Base-by-base conservation (phyloP, 2,329 filamentous ascomycete species). In the Phialocephala sp. region DNA sequence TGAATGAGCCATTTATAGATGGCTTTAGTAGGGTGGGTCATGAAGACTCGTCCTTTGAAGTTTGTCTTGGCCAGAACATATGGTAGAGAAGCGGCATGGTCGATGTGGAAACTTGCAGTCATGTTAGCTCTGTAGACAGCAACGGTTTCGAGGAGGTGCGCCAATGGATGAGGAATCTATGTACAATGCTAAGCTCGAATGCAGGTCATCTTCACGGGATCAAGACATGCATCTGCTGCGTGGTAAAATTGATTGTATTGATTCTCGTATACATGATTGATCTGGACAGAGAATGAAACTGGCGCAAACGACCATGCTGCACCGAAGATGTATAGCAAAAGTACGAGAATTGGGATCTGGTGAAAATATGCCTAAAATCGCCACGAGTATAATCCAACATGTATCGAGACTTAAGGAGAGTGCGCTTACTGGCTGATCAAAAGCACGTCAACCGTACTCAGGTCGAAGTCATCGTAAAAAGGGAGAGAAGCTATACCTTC, bases 1-100 rank as follows among this genome's bases (percentile, higher is more conserved):
- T 97, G 93, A 69, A 98, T 97, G 60, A 98, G 88, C 94, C 95
- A 98, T 81, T 98, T 98, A 86, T 99, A 99, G 77, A 99, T 99
- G 73, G 95, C 95, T 79, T 99, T 98, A 56, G 95, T 99, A 1
- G 95, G 93, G 82, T 99, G 95, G 60, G 95, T 99, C 94, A 98
- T 99, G 82, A 97, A 98, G 67, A 98, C 94, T 24, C 94, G 89
- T 58, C 95, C 95, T 71, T 91, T 91, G 83, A 99, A 99, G 79
- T 97, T 97, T 43, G 95, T 98, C 82, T 99, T 99, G 70, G 94
- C 92, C 70, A 99, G 86, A 66, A 99, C 95, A 77, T 98, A 99
- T 54, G 95, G 95, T 56, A 99, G 83, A n/a, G 94, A 97, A 18
- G 94, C 94, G n/a, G 95, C 95, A 82, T 99, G 95, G 76, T 99